Base-by-base conservation (phyloP, 2,329 filamentous ascomycete species). In the Colletotrichum cereale region DNA sequence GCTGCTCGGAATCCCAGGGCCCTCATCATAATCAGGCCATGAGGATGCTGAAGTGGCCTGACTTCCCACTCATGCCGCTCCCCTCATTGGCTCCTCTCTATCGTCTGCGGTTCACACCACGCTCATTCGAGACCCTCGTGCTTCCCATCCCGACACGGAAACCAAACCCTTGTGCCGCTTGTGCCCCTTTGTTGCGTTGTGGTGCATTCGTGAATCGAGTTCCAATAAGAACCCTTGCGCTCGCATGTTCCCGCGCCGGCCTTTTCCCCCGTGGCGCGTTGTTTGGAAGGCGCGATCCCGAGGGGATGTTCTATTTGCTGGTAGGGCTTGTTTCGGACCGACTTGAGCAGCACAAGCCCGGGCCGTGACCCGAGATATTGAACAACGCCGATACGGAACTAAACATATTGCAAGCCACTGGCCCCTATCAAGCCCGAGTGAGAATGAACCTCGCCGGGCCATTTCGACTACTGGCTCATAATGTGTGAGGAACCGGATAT, bases 11-110 rank as follows among this genome's bases (percentile, higher is more conserved):
- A 68, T 61, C 66, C 68, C 58, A 57, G 60, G 60, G 31, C 56
- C 52, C 58, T 66, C 68, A 71, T 71, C 68, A 71, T 71, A 69
- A 72, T 72, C 69, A 72, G 69, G 58, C 69, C 69, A 72, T 63
- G 69, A 64, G 50, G 65, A 72, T 55, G 58, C 65, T 56, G 56
- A 72, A 72, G 65, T 72, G 69, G 69, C 69, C 69, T 55, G 61
- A 69, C 67, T 72, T 69, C 60, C 69, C 65, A 68, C 69, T 36
- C 29, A 47, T 44, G 56, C 44, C 66, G 53, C 53, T 44, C 31
- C 44, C 34, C 69, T 60, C 36, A 72, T 72, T 72, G 69, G 69
- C 69, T 60, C 65, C 60, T 60, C 65, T 48, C 38, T n/a, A 57
- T 60, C 58, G 53, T 64, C 44, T 68, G 68, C 64, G 64, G 64